Percentiles rank a stretch among this genome's conserved stretches.
Evolutionary conservation across 2,329 filamentous ascomycete species (phyloP).

Genomic region (Triangularia setosa): DNA sequence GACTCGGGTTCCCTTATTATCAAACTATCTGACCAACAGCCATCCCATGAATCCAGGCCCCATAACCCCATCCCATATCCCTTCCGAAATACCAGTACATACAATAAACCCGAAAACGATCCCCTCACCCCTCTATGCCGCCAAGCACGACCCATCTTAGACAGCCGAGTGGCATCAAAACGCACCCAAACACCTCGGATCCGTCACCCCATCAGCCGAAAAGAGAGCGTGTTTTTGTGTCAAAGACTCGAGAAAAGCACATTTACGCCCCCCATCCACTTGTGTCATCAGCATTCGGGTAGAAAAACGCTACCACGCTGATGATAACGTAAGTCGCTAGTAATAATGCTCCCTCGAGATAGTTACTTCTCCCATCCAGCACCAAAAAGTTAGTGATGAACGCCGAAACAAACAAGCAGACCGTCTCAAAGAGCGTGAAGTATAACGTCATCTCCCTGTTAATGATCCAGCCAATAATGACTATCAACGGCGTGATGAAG

Average conservation of each 20-base stretch:
- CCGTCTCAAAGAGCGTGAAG: slow-evolving; percentile 85
- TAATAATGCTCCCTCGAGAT: slow-evolving; percentile 72
- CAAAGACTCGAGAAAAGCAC: background rate
- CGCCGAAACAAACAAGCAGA: slow-evolving; percentile 77
- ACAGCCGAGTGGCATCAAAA: background rate
- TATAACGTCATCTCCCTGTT: slow-evolving; percentile 70
- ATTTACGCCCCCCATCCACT: background rate
- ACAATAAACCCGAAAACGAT: background rate
- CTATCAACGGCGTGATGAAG: slow-evolving; percentile 66
- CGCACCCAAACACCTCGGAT: background rate
- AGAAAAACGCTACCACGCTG: slow-evolving; percentile 62
- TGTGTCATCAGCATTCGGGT: slow-evolving; percentile 41
- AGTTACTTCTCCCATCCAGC: slow-evolving; percentile 80
- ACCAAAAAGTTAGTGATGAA: slow-evolving; percentile 88
- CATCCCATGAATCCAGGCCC: background rate
- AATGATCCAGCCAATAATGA: slow-evolving; percentile 69
- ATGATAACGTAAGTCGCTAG: slow-evolving; percentile 67
- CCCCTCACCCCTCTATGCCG: background rate
- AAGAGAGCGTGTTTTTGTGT: too few relatives aligned
- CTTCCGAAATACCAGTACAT: background rate
- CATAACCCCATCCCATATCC: background rate
- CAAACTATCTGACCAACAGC: background rate
- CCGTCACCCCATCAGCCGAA: background rate
- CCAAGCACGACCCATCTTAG: background rate
- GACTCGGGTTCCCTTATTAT: background rate